phyloP scores from a whole-genome alignment of 73 alveolate species.

The Tetrahymena malaccensis region DNA sequence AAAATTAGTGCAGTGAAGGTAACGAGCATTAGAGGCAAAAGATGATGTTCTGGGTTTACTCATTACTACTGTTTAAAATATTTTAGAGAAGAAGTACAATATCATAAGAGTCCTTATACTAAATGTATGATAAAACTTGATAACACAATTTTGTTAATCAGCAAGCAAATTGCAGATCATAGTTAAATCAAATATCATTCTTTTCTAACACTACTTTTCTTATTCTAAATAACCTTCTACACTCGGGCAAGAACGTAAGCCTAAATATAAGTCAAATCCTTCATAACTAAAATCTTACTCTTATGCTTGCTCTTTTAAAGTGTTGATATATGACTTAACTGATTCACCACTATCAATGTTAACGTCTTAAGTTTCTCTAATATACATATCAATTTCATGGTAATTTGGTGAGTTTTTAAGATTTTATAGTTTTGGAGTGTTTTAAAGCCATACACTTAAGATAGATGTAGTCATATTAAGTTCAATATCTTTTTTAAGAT shows the following conservation, averaged over 20 bases:
- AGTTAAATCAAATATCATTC: neutral
- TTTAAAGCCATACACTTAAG: neutral
- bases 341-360: neutral
- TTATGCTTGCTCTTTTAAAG: neutral
- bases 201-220: neutral
- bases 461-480: neutral
- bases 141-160: neutral
- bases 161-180: neutral
- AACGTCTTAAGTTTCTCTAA: neutral
- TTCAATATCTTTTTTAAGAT: neutral
- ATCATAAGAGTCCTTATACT: neutral
- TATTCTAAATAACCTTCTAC: neutral
- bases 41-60: neutral
- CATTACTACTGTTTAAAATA: neutral
- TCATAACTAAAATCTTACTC: neutral
- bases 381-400: neutral
- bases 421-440: neutral
- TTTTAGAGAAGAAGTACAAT: neutral
- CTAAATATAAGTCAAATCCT: neutral
- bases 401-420: neutral
- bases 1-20: neutral
- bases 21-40: neutral
- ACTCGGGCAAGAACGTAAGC: neutral
- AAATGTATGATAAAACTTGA: neutral
- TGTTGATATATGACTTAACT: neutral